Base-by-base conservation (phyloP, 2,329 filamentous ascomycete genomes). In the Thermothelomyces thermophilus region DNA sequence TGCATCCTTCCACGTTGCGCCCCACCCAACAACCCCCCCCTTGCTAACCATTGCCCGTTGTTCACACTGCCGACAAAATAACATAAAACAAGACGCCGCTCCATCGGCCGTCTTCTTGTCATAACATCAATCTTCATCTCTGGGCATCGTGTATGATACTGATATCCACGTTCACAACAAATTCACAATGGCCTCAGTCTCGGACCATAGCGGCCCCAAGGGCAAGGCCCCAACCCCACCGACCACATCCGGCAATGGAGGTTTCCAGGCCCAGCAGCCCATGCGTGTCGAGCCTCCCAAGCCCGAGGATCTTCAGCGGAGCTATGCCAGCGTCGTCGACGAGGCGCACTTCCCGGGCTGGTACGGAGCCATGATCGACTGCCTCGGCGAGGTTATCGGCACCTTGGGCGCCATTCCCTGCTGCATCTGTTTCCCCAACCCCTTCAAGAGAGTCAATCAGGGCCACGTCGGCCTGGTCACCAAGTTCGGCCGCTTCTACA, bases 401-500 rank as follows among this genome's bases (percentile, higher is more conserved):
- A 86, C 82, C 40, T 63, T 87, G 19, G 93, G 93, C 44, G 90
- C 93, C 16, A 77, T 97, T 59, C 93, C 93, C 4, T 95, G 90
- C 81, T 95, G 90, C 68, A 71, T 95, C 65, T 75, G 84, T 70
- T 96, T 87, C 73, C 93, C 93, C 43, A 98, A 98, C 72, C 93
- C 91, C 2, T 97, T 90, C 79, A 95, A 94, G 74, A 84, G 82
- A 41, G 91, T 98, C 52, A 74, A 79, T 49, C 93, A 97, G 73
- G 93, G 93, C 61, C 90, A 95, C 60, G 93, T 98, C 42, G 93
- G 93, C 54, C 79, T 98, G 39, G 85, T 98, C 66, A 95, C 90
- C 33, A 51, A 39, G 39, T 98, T 98, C 60, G 93, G 93, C 63
- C 78, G 84, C 57, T 97, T 98, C 73, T 88, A 95, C 70, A 87